These are phyloP conservation scores for Termitomyces sp. DNA, from an alignment of 1,284 basidiomycete genomes.

Conservation along the genomic window DNA sequence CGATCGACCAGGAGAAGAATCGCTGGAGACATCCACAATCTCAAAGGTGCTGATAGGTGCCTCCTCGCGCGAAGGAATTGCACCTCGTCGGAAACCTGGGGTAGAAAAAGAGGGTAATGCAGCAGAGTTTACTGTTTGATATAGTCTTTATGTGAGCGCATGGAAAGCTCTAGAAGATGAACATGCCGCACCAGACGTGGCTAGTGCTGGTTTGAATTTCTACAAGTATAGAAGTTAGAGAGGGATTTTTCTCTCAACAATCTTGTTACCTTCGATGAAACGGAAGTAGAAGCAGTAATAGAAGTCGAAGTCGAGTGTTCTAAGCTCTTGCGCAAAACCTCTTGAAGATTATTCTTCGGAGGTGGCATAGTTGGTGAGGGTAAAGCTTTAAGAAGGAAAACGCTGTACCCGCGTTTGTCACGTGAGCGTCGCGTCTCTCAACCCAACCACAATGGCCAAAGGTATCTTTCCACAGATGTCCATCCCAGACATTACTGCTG, in stretches of 20 bases:
- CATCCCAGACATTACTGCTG: slow-evolving; percentile 53
- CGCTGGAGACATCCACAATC: slow-evolving; percentile 35
- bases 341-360: slow-evolving; percentile 35
- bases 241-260: not conserved
- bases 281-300: not conserved
- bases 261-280: slow-evolving; percentile 12
- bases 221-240: slow-evolving; percentile 3
- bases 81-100: slow-evolving; percentile 32
- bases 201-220: slow-evolving; percentile 17
- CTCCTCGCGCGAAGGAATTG: slow-evolving; percentile 14
- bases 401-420: slow-evolving; percentile 24
- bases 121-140: slow-evolving; percentile 19
- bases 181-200: slow-evolving; percentile 5
- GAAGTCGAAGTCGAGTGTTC: slow-evolving; percentile 10
- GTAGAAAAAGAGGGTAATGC: slow-evolving; percentile 39
- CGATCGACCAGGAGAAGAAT: slow-evolving; percentile 27
- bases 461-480: slow-evolving; percentile 61
- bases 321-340: slow-evolving; percentile 29
- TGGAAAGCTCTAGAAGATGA: not conserved
- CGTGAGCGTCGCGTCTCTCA: slow-evolving; percentile 24
- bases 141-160: slow-evolving; percentile 12
- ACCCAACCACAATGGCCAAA: slow-evolving; percentile 31
- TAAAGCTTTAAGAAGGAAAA: slow-evolving; percentile 2
- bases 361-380: slow-evolving; percentile 18
- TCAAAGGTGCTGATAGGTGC: slow-evolving; percentile 20